These are phyloP conservation scores for Toxoplasma gondii DNA, from an alignment of 169 alveolate species.

Conservation along the genomic window DNA sequence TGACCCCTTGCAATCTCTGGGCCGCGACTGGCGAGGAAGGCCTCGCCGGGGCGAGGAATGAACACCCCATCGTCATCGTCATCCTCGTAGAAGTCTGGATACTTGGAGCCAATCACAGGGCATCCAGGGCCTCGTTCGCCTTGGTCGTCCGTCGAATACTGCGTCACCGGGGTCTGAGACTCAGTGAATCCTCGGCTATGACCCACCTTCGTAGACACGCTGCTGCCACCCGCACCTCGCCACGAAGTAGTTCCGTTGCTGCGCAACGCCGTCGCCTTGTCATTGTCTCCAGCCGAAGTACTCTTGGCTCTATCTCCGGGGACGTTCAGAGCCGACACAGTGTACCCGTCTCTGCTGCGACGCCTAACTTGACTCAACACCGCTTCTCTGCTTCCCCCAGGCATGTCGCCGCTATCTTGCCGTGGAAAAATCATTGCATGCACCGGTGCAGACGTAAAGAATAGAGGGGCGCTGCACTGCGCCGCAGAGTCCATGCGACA, in stretches of 20 bases:
- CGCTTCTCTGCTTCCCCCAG: not conserved
- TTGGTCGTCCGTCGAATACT: not conserved
- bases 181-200: not conserved
- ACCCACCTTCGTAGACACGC: not conserved
- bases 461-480: not conserved
- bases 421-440: not conserved
- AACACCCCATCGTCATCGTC: not conserved
- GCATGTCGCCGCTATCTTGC: not conserved
- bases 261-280: not conserved
- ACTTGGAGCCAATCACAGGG: not conserved
- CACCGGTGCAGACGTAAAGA: not conserved
- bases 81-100: conserved; percentile 11
- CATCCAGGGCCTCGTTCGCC: not conserved
- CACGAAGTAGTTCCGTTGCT: not conserved
- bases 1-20: conserved; percentile 14
- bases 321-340: not conserved
- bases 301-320: not conserved
- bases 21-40: not conserved
- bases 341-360: not conserved
- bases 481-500: not conserved
- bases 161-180: not conserved
- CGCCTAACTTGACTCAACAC: not conserved
- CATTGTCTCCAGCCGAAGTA: not conserved
- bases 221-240: not conserved
- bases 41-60: conserved; percentile 11